These are phyloP conservation scores for Tremellales sp. DNA, from an alignment of 1,284 basidiomycete species.

Conservation along the genomic window DNA sequence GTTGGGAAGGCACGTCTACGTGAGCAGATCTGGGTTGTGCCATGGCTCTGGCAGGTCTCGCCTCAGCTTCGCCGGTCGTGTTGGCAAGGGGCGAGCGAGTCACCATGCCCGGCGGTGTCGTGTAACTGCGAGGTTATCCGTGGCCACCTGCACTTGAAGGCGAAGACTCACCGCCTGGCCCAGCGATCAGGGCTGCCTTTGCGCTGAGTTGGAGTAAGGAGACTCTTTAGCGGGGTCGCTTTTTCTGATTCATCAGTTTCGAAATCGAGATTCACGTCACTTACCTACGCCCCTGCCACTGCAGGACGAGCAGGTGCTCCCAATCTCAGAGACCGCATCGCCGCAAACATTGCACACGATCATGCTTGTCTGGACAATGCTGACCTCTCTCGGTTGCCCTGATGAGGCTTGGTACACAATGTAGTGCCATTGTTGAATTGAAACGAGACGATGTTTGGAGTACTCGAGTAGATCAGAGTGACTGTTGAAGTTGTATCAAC, in stretches of 20 bases:
- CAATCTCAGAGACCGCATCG: neutral
- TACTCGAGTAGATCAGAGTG: too few species aligned
- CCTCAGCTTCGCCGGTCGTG: neutral
- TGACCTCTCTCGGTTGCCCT: neutral
- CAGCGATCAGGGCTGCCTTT: slow-evolving; percentile 12
- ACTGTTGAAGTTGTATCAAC: neutral
- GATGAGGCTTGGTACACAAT: neutral
- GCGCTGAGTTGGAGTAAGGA: slow-evolving; percentile 7
- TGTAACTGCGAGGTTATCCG: slow-evolving; percentile 4
- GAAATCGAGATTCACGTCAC: neutral
- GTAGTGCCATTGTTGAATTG: neutral
- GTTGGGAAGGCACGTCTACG: neutral
- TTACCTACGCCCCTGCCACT: slow-evolving; percentile 12
- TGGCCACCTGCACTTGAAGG: neutral
- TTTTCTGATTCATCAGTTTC: slow-evolving; percentile 2
- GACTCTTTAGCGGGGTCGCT: neutral
- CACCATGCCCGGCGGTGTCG: neutral
- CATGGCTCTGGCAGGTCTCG: neutral
- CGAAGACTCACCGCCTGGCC: slow-evolving; percentile 8
- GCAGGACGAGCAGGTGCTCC: slow-evolving; percentile 4
- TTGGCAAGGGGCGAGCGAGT: neutral
- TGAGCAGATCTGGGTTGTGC: slow-evolving; percentile 3
- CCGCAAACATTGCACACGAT: slow-evolving; percentile 11
- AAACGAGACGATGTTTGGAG: neutral
- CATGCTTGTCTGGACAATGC: neutral